These are phyloP conservation scores for Eucalyptus guilfoylei DNA, from an alignment of 345 rosid genomes.

Conservation along the genomic window DNA sequence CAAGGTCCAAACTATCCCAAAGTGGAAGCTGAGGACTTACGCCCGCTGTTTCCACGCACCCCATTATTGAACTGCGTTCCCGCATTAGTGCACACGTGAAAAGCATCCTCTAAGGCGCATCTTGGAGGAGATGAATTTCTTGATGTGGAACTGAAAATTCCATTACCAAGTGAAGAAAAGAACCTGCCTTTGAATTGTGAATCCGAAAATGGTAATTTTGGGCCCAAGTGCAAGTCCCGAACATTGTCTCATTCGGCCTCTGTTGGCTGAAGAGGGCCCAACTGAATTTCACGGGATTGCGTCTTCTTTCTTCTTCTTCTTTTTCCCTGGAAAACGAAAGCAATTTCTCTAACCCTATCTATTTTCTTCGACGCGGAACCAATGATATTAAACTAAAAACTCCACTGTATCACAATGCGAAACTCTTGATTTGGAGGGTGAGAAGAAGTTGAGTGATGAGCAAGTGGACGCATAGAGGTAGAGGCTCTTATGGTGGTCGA, in stretches of 20 bases:
- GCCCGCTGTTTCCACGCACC: neutral
- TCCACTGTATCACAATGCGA: fast-evolving
- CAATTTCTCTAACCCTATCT: neutral
- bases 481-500: neutral
- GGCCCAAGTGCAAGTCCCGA: neutral
- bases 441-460: neutral
- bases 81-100: neutral
- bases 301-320: no score
- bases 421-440: neutral
- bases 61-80: neutral
- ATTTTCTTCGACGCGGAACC: neutral
- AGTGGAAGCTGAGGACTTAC: neutral
- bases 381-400: no score
- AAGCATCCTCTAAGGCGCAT: neutral
- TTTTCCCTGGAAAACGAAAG: neutral
- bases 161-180: neutral
- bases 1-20: neutral
- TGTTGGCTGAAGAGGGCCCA: neutral
- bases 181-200: neutral
- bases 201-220: neutral
- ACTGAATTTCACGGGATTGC: neutral
- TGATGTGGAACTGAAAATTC: neutral
- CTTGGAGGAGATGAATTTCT: neutral
- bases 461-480: neutral
- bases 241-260: neutral